Percentiles rank a stretch among this genome's conserved stretches.
phyloP scores from a whole-genome alignment of 768 basidiomycete genomes.

The Gymnopilus dilepis region DNA sequence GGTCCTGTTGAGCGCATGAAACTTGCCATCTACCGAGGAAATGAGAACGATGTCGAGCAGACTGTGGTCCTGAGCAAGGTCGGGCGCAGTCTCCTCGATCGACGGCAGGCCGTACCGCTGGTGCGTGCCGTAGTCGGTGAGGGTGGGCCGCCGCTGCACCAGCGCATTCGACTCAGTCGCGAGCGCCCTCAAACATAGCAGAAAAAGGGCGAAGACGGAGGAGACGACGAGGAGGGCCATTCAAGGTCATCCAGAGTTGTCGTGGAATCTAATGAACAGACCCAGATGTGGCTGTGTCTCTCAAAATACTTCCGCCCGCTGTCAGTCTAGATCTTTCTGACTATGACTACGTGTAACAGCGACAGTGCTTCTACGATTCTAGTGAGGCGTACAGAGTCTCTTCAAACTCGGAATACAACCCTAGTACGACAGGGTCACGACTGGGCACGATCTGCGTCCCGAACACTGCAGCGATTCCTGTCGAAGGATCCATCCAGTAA shows the following conservation, averaged over 20 bases:
- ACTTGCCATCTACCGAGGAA: conserved; percentile 92
- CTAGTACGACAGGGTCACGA: conserved; percentile 27
- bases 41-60: conserved; percentile 86
- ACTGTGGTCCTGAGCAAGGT: conserved; percentile 51
- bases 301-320: not conserved
- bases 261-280: not conserved
- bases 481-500: conserved; percentile 39
- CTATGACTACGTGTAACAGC: not conserved
- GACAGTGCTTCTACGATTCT: not conserved
- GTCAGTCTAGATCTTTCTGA: not conserved
- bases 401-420: conserved; percentile 31
- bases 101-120: conserved; percentile 8
- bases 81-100: conserved; percentile 16
- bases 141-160: not conserved
- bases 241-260: conserved; percentile 8
- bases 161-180: conserved; percentile 12
- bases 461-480: conserved; percentile 39
- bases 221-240: conserved; percentile 15
- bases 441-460: conserved; percentile 39
- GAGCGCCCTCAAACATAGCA: conserved; percentile 3
- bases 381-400: conserved; percentile 31
- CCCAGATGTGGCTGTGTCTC: not conserved
- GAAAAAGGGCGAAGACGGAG: conserved; percentile 9
- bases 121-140: conserved; percentile 2
- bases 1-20: conserved; percentile 91